A percentile compares a stretch with the other conserved stretches of the same genome.
Conservation (phyloP, 495 filamentous ascomycete genomes). For the Alectoria sarmentosa region DNA sequence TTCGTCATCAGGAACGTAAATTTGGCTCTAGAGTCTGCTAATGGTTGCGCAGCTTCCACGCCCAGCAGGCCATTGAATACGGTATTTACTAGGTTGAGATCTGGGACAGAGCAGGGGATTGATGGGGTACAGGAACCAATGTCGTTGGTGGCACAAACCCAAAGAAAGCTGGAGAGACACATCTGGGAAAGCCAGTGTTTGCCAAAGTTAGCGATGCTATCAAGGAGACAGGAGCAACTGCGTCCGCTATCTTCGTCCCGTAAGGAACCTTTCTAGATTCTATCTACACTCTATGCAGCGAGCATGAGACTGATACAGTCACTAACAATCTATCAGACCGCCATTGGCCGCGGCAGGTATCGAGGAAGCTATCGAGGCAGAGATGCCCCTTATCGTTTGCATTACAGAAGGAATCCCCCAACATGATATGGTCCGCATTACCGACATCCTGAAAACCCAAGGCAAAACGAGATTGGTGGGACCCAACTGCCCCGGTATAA, state of each 20-base stretch:
- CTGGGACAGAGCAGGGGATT: conserved; percentile 21
- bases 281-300: not conserved
- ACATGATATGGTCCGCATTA: conserved; percentile 99
- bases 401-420: conserved; percentile 99
- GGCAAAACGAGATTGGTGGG: conserved; percentile 93
- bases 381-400: conserved; percentile 89
- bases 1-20: conserved; percentile 44
- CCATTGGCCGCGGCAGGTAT: conserved; percentile 90
- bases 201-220: conserved; percentile 81
- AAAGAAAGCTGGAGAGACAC: conserved; percentile 87
- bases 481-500: conserved; percentile 98
- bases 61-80: conserved; percentile 95
- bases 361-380: conserved; percentile 90
- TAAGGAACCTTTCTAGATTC: conserved; percentile 38
- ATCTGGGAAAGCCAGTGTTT: conserved; percentile 92
- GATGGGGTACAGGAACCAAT: conserved; percentile 64
- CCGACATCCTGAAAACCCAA: conserved; percentile 95
- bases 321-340: conserved; percentile 48
- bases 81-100: conserved; percentile 47
- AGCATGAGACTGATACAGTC: not conserved
- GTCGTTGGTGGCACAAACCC: conserved; percentile 98
- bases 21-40: conserved; percentile 18
- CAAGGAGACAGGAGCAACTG: conserved; percentile 83
- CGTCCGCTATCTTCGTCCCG: conserved; percentile 97
- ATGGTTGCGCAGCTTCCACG: conserved; percentile 69